A percentile compares a stretch with the other conserved stretches of the same genome.
Conservation (phyloP, 768 basidiomycete genomes). For the Agrocybe pediades region DNA sequence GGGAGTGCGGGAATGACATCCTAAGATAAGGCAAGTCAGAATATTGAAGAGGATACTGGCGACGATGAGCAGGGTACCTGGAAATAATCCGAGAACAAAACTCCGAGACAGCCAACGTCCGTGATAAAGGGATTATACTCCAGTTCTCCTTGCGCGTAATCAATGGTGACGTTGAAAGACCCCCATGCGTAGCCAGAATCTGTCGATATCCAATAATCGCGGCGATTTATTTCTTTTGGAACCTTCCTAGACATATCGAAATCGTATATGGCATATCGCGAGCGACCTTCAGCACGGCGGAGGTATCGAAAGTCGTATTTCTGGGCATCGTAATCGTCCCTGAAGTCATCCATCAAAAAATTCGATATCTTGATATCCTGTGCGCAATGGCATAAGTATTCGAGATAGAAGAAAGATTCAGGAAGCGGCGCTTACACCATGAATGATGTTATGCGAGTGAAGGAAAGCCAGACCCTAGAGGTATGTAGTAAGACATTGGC, state of each 20-base stretch:
- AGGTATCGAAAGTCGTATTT: neutral
- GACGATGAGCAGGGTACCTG: slow-evolving; percentile 10
- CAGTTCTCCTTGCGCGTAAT: slow-evolving; percentile 22
- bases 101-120: slow-evolving; percentile 24
- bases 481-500: no score
- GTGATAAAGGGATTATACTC: slow-evolving; percentile 27
- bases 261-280: slow-evolving; percentile 22
- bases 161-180: neutral
- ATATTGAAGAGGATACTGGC: no score
- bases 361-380: slow-evolving; percentile 13
- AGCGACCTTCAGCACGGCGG: slow-evolving; percentile 6
- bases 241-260: slow-evolving; percentile 18
- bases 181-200: slow-evolving; percentile 5
- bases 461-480: slow-evolving; percentile 17
- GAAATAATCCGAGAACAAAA: neutral
- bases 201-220: slow-evolving; percentile 9
- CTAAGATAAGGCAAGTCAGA: no score
- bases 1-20: slow-evolving; percentile 19
- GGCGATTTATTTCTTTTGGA: slow-evolving; percentile 5
- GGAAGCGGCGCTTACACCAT: slow-evolving; percentile 22
- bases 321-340: neutral
- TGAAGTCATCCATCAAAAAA: slow-evolving; percentile 19
- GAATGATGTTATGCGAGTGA: slow-evolving; percentile 19
- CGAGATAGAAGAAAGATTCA: neutral
- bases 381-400: neutral